Conservation (phyloP, 805 yeast species). For the Ogataea ramenticola region DNA sequence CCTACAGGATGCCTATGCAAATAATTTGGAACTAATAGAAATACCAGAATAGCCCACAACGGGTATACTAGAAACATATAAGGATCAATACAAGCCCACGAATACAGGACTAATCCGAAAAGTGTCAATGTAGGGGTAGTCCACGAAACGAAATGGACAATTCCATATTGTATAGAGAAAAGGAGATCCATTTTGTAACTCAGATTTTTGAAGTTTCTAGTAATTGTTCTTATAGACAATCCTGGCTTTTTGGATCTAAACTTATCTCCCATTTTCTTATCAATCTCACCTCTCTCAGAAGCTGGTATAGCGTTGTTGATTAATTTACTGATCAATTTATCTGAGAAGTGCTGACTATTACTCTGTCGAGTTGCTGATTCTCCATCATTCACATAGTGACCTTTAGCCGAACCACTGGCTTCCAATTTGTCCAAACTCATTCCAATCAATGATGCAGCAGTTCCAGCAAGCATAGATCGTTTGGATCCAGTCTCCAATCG, state of each 20-base stretch:
- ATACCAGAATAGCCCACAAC: conserved; percentile 42
- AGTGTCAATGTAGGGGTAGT: conserved; percentile 65
- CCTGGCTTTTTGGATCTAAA: conserved; percentile 40
- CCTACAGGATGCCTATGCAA: conserved; percentile 58
- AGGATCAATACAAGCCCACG: conserved; percentile 67
- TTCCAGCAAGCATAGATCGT: conserved; percentile 30
- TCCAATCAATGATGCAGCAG: conserved; percentile 37
- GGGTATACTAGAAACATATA: conserved; percentile 62
- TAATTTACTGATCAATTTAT: conserved; percentile 46
- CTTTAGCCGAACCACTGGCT: conserved; percentile 9
- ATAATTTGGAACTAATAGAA: conserved; percentile 65
- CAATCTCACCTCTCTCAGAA: conserved; percentile 35
- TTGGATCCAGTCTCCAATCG: conserved; percentile 13
- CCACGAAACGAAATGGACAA: conserved; percentile 66
- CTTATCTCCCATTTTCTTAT: conserved; percentile 35
- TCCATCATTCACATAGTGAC: conserved; percentile 7
- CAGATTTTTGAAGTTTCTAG: conserved; percentile 50
- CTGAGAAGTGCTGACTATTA: conserved; percentile 43
- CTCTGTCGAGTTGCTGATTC: conserved; percentile 13
- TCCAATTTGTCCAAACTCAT: conserved; percentile 35
- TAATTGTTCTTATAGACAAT: conserved; percentile 49
- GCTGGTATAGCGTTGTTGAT: conserved; percentile 42
- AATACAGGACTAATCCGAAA: conserved; percentile 47
- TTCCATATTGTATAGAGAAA: conserved; percentile 54
- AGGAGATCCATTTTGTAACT: conserved; percentile 49